A percentile compares a stretch with the other conserved stretches of the same genome.
phyloP scores from a whole-genome alignment of 345 rosid species.

The sweet orange (Citrus sinensis) region DVS_A1.0 CM039164.1:3854001-3854500 shows the following conservation, averaged over 20 bases:
- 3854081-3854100: background rate
- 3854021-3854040: background rate
- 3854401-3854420: background rate
- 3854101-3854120: too few relatives aligned
- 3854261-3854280: too few relatives aligned
- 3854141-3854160: background rate
- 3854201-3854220: too few relatives aligned
- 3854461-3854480: conserved; percentile 33
- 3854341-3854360: background rate
- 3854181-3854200: too few relatives aligned
- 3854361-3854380: background rate
- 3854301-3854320: too few relatives aligned
- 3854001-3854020: background rate
- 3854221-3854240: too few relatives aligned
- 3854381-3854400: too few relatives aligned
- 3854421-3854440: background rate
- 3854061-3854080: background rate
- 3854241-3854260: too few relatives aligned
- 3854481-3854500: conserved; percentile 25
- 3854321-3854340: too few relatives aligned
- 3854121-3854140: background rate
- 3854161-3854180: too few relatives aligned
- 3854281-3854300: too few relatives aligned
- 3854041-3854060: background rate
- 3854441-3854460: too few relatives aligned